Evolutionary conservation across 352 stramenopile species (phyloP), one percentile per base, ranked within the genome.

Genomic region (Plasmopara halstedii): DNA sequence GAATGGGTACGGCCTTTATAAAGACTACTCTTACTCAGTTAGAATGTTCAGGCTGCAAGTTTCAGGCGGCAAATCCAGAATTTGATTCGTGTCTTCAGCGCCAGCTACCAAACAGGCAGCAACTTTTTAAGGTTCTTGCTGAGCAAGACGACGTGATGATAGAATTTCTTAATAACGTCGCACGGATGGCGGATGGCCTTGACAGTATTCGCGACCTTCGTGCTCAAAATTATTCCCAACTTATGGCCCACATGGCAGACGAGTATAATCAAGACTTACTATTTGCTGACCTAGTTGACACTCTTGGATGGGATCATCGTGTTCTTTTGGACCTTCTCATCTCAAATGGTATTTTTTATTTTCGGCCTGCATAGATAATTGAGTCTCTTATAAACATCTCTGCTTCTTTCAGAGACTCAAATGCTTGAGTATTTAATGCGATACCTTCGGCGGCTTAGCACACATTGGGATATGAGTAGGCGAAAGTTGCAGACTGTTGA

Each of bases 111-210:
- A 44, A 32, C 33, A 59, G 73, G 10, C 17, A 38, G 20, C 53
- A 59, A n/a, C 39, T 86, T 15, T 60, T 86, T n/a, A 42, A 33
- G 9, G 50, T 85, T 14, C 49, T 88, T 9, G 67, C 62, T 18
- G 76, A 88, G 40, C 73, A 88, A 64, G 76, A 88, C 29, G 72
- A 86, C 37, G 62, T 79, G 17, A 65, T 88, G 60, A 50, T 88
- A 18, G 67, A 83, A 38, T 68, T 83, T n/a, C 53, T 81, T 2
- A 52, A 77, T 14, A 48, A 58, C 15, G 55, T 86, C 14, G 61
- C 67, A 21, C 44, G 56, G 6, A 67, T 77, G 23, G 11, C 27
- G 2, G n/a, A 38, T 44, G n/a, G 15, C 29, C 3, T 6, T 15
- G 31, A 23, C 17, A 10, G 22, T 51, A 21, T 20, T 14, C 3